phyloP scores from a whole-genome alignment of 148 eudicot genomes.

The Silene uniflora region DNA sequence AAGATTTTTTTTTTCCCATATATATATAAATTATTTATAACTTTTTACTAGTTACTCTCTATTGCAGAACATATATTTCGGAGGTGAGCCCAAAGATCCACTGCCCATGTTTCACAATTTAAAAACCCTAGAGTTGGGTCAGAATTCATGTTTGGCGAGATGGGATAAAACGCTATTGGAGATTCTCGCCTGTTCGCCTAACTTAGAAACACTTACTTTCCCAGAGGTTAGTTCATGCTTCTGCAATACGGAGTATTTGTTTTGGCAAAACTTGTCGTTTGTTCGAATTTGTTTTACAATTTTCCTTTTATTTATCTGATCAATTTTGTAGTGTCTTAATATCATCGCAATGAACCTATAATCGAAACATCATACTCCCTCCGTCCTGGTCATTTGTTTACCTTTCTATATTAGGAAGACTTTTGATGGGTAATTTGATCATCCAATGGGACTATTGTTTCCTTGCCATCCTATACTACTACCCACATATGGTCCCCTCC shows the following conservation, averaged over 20 bases:
- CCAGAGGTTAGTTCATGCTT: background rate
- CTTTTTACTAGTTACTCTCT: background rate
- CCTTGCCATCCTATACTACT: too few species aligned
- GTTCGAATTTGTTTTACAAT: background rate
- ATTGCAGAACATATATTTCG: background rate
- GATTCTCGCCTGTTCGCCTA: background rate
- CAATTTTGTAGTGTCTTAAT: too few species aligned
- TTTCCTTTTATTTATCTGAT: too few species aligned
- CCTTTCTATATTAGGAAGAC: too few species aligned
- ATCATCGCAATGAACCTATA: too few species aligned
- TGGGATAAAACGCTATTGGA: background rate
- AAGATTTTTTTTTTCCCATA: too few species aligned
- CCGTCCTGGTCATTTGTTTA: too few species aligned
- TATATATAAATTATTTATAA: too few species aligned
- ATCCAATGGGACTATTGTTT: too few species aligned
- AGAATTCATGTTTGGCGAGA: background rate
- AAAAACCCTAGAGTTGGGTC: background rate
- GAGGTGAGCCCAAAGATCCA: background rate
- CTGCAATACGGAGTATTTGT: background rate
- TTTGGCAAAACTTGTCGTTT: background rate
- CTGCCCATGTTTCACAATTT: constrained; percentile 1
- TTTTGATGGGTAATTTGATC: too few species aligned
- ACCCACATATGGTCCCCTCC: too few species aligned
- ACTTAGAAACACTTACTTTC: background rate
- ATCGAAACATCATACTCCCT: too few species aligned